phyloP scores from a whole-genome alignment of 2,329 filamentous ascomycete species.

The Fusarium torulosum region DNA sequence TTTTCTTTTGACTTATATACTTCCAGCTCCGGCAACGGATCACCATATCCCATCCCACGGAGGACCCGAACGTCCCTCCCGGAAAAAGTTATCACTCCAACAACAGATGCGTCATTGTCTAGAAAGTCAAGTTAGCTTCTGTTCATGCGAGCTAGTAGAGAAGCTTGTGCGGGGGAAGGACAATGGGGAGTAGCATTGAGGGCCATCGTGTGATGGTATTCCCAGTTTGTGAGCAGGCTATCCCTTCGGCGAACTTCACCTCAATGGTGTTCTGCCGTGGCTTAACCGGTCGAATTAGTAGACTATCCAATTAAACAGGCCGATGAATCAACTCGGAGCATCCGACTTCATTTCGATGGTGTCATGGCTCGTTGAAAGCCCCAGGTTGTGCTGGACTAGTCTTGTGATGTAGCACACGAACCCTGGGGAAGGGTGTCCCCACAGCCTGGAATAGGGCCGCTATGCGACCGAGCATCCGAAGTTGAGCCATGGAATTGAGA shows the following conservation, averaged over 20 bases:
- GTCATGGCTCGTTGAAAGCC: conserved; percentile 15
- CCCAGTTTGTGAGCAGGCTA: conserved; percentile 20
- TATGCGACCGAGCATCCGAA: conserved; percentile 40
- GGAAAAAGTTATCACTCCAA: neutral
- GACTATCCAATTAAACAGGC: conserved; percentile 3
- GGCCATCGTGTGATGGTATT: conserved; percentile 36
- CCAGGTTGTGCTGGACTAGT: conserved; percentile 19
- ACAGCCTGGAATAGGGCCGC: conserved; percentile 37
- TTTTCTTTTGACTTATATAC: conserved; percentile 30
- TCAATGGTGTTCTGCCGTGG: conserved; percentile 5
- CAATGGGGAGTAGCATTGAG: conserved; percentile 22
- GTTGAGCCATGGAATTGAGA: conserved; percentile 23
- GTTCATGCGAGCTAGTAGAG: neutral
- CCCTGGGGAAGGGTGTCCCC: conserved; percentile 13
- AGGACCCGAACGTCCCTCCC: neutral
- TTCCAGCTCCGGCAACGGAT: neutral
- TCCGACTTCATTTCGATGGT: conserved; percentile 9
- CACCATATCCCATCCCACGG: conserved; percentile 10
- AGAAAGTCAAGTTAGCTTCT: neutral
- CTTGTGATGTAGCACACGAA: conserved; percentile 35
- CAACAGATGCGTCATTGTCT: conserved; percentile 31
- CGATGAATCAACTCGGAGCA: conserved; percentile 11
- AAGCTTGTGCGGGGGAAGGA: conserved; percentile 12
- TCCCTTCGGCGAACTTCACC: conserved; percentile 19
- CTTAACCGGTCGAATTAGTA: conserved; percentile 12